Conservation (phyloP, 2,329 filamentous ascomycete genomes). For the Exophiala calicioides region DNA sequence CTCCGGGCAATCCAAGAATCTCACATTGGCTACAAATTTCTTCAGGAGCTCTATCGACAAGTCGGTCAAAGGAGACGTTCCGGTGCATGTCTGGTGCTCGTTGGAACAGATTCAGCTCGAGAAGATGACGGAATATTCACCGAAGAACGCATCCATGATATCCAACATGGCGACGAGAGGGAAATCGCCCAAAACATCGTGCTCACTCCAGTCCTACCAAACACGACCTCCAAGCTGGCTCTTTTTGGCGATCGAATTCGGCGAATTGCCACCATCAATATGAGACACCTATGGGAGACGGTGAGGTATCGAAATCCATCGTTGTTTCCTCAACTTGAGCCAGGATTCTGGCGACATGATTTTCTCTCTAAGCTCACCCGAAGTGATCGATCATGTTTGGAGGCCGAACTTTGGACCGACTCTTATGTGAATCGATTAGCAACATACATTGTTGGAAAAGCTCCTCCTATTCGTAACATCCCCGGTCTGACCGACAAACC, state of each 20-base stretch:
- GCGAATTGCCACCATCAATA: constrained; percentile 59
- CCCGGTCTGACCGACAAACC: constrained; percentile 44
- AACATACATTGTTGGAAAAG: constrained; percentile 47
- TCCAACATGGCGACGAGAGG: constrained; percentile 50
- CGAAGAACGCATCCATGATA: constrained; percentile 45
- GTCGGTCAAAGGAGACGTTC: constrained; percentile 71
- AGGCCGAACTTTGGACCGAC: constrained; percentile 56
- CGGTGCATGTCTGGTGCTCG: constrained; percentile 71
- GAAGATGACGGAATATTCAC: constrained; percentile 51
- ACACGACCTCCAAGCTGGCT: constrained; percentile 27
- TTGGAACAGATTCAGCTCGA: constrained; percentile 72
- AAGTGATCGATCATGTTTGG: constrained; percentile 38
- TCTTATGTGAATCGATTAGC: constrained; percentile 63
- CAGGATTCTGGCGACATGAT: constrained; percentile 33
- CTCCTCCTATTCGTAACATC: constrained; percentile 45
- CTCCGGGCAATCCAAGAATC: constrained; percentile 71
- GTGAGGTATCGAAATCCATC: constrained; percentile 43
- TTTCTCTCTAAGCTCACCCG: constrained; percentile 31
- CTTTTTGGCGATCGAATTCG: constrained; percentile 45
- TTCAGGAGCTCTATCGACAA: constrained; percentile 68
- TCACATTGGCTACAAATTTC: constrained; percentile 66
- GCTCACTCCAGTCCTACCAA: constrained; percentile 54
- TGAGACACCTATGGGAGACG: constrained; percentile 66
- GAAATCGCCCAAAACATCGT: constrained; percentile 56
- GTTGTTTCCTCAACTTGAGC: constrained; percentile 21